Evolutionary conservation across 768 basidiomycete species (phyloP).

Genomic region (Suillus occidentalis): DNA sequence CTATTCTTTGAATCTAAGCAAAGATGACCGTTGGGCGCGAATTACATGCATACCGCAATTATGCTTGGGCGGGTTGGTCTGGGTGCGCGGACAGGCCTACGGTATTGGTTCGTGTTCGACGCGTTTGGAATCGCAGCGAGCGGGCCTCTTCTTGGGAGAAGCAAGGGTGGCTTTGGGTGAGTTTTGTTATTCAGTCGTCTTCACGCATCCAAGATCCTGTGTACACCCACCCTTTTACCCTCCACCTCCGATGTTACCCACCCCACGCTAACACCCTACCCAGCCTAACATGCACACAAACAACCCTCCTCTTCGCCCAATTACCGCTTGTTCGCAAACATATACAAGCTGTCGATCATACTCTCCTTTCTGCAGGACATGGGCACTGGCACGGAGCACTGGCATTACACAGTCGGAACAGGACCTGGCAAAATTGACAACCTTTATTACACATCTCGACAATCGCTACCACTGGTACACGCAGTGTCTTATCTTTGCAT

Average conservation of each 20-base stretch:
- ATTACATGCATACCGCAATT: slow-evolving; percentile 43
- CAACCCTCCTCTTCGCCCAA: slow-evolving; percentile 81
- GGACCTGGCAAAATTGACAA: neutral
- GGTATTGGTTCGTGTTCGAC: slow-evolving; percentile 97
- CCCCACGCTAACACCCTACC: neutral
- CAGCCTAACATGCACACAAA: slow-evolving; percentile 67
- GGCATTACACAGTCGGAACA: no score
- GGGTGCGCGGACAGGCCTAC: slow-evolving; percentile 90
- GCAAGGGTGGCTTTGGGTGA: slow-evolving; percentile 58
- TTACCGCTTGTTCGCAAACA: slow-evolving; percentile 91
- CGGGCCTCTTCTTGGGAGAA: slow-evolving; percentile 19
- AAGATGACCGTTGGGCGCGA: slow-evolving; percentile 23
- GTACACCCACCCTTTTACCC: neutral
- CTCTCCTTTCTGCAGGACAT: slow-evolving; percentile 79
- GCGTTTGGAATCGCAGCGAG: slow-evolving; percentile 72
- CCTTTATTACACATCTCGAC: neutral
- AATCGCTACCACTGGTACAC: neutral
- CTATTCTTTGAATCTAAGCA: neutral
- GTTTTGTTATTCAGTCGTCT: slow-evolving; percentile 36
- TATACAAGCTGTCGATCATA: slow-evolving; percentile 94
- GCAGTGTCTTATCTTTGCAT: neutral
- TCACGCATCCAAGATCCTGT: neutral
- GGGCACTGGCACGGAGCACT: slow-evolving; percentile 41
- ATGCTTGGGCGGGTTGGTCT: slow-evolving; percentile 68
- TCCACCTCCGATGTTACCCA: neutral